Conservation (phyloP, 1,139 yeast genomes). For the Lodderomyces parapsilosis region DNA sequence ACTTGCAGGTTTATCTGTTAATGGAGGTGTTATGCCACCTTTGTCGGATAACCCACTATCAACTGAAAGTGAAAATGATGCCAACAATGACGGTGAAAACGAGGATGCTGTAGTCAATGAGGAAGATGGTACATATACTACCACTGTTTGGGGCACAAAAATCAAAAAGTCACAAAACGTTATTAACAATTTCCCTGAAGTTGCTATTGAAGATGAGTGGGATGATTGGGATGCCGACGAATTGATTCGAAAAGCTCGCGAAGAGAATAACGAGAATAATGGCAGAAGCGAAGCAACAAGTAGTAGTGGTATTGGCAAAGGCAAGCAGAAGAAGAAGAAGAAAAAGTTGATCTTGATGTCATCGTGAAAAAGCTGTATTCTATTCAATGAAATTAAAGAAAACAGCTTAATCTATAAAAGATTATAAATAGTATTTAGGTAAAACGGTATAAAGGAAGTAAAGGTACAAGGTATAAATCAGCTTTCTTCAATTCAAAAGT, state of each 20-base stretch:
- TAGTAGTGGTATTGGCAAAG: conserved; percentile 20
- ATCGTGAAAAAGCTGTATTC: conserved; percentile 9
- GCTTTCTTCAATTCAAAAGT: conserved; percentile 11
- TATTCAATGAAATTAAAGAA: neutral
- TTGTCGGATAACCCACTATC: conserved; percentile 7
- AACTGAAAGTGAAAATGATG: conserved; percentile 4
- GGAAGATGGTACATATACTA: conserved; percentile 21
- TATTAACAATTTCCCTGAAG: neutral
- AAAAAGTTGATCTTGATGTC: conserved; percentile 25
- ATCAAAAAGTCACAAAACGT: conserved; percentile 42
- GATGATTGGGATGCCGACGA: conserved; percentile 50
- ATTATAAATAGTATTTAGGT: neutral
- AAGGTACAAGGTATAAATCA: conserved; percentile 18
- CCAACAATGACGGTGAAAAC: neutral
- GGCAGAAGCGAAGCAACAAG: conserved; percentile 20
- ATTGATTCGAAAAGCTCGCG: conserved; percentile 48
- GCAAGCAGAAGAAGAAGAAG: conserved; percentile 42
- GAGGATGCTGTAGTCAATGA: neutral
- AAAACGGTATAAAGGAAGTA: conserved; percentile 11
- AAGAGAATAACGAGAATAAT: conserved; percentile 32
- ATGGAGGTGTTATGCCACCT: conserved; percentile 17
- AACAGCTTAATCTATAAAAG: neutral
- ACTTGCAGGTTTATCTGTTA: conserved; percentile 33
- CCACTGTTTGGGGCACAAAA: conserved; percentile 64
- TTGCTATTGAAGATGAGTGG: conserved; percentile 24